Evolutionary conservation across 345 rosid species (phyloP).

Genomic region (Isatis tinctoria): DNA sequence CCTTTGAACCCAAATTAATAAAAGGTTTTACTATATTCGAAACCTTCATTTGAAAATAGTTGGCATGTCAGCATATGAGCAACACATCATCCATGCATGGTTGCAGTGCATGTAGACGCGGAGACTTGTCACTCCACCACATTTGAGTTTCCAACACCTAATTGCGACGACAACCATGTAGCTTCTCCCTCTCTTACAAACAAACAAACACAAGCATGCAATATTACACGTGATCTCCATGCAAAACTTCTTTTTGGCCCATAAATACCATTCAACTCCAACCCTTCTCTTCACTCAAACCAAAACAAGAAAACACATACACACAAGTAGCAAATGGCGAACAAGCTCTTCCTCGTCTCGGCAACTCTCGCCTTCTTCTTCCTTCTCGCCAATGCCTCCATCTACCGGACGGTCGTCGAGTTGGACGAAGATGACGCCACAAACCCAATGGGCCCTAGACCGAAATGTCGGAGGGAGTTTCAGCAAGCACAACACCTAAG

Average conservation of each 20-base stretch:
- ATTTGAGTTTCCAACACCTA: constrained; percentile 13
- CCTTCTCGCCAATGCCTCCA: too few relatives aligned
- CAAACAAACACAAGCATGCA: neutral
- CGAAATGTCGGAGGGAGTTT: too few relatives aligned
- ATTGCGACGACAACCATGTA: too few relatives aligned
- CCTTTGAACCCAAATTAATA: too few relatives aligned
- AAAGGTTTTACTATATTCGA: neutral
- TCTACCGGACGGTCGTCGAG: too few relatives aligned
- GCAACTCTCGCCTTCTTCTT: constrained; percentile 25
- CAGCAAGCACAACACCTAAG: too few relatives aligned
- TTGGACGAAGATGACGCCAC: too few relatives aligned
- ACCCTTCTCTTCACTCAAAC: constrained; percentile 1
- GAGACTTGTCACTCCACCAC: constrained; percentile 23
- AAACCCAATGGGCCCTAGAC: too few relatives aligned
- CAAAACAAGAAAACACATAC: neutral
- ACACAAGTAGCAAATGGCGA: constrained; percentile 8
- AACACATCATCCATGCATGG: constrained; percentile 13
- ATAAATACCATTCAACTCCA: neutral
- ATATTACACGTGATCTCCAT: constrained; percentile 17
- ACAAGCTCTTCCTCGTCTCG: constrained; percentile 26
- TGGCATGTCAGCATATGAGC: constrained; percentile 5
- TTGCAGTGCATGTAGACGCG: constrained; percentile 8
- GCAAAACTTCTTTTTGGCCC: neutral
- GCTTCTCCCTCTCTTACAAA: neutral
- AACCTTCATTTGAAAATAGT: neutral